Base-by-base conservation (phyloP, 306 rosid genomes). In the Argentina anserina region DNA sequence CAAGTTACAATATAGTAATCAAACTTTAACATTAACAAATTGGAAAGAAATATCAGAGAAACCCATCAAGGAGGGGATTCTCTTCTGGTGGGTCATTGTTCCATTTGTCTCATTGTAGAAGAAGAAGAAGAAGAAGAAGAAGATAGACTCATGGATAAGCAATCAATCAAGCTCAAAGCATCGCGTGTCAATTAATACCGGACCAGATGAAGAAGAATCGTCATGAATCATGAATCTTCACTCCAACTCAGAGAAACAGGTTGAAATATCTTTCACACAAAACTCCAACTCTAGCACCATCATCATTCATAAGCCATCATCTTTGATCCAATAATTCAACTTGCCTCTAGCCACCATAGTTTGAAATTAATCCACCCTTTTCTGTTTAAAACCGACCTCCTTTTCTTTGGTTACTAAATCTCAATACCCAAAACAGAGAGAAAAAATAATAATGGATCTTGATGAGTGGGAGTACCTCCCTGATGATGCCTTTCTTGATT, bases 401-500 rank as follows among this genome's bases (percentile, higher is more conserved):
- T 20, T 43, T 68, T 62, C 43, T n/a, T 41, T 29, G 69, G 9
- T 45, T 34, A 52, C 56, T 20, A 9, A 9, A 20, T 49, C 25
- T 21, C 56, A 50, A 50, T n/a, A 50, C 12, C 56, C 56, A 37
- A 7, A 73, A 23, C 15, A 20, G 4, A 14, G 53, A 50, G 11
- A 26, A 15, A 2, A 18, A 17, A 17, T 18, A 43, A 60, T 66
- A 42, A 86, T 89, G 98, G 97, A 93, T 75, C 62, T 84, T 41
- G 88, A 84, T 50, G 98, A 81, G 75, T 93, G 98, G 98, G 97
- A 83, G 4, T 72, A 81, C 46, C 87, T 93, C 62, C 77, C 92
- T 29, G 89, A 91, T 68, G 89, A 83, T 75, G 83, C 84, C 2
- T 79, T 75, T 71, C 76, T 82, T 60, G 91, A 85, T 85, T 85